Evolutionary conservation across 164 flowering plant genomes (phyloP).

Genomic region (Echeveria elegans): DNA sequence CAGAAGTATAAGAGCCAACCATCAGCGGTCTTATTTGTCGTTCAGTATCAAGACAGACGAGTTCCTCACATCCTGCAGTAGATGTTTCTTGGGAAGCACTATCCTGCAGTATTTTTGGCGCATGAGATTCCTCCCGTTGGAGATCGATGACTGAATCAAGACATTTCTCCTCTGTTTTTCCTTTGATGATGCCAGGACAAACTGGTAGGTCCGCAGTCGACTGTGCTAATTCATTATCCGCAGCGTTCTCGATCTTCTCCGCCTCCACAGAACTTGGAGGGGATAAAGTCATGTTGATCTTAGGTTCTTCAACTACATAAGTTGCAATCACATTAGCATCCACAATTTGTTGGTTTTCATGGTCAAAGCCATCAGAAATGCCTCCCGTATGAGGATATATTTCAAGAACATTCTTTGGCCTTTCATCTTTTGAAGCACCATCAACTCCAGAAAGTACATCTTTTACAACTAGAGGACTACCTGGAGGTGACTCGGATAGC

Average conservation of each 20-base stretch:
- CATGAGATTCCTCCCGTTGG: constrained; percentile 14
- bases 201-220: background rate
- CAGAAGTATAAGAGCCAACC: background rate
- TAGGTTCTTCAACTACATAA: constrained; percentile 37
- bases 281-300: constrained; percentile 4
- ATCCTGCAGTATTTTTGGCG: constrained; percentile 9
- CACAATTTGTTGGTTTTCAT: constrained; percentile 56
- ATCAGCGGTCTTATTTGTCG: background rate
- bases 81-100: constrained; percentile 45
- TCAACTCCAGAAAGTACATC: constrained; percentile 18
- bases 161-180: constrained; percentile 10
- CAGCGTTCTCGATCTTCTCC: background rate
- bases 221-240: background rate
- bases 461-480: constrained; percentile 35
- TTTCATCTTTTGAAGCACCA: background rate
- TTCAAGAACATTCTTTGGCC: constrained; percentile 55
- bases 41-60: constrained; percentile 57
- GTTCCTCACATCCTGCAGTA: constrained; percentile 67
- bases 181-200: constrained; percentile 12
- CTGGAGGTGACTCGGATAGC: constrained; percentile 74
- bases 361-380: constrained; percentile 17
- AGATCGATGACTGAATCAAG: constrained; percentile 19
- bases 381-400: constrained; percentile 65
- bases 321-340: constrained; percentile 26
- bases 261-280: constrained; percentile 15